Conservation (phyloP, 306 rosid genomes). For the Quercus suber region DNA sequence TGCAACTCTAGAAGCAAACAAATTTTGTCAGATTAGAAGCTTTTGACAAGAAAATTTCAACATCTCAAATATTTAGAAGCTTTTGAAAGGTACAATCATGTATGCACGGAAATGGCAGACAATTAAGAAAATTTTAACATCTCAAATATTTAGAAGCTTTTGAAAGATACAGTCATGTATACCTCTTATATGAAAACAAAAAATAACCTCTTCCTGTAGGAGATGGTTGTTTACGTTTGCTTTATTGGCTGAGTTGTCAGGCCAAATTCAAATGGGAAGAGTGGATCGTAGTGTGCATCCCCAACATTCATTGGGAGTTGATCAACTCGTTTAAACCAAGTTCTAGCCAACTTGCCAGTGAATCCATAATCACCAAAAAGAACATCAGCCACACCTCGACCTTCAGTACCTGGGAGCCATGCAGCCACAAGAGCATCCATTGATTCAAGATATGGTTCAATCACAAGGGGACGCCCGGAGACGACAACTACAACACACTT, state of each 20-base stretch:
- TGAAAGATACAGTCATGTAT: background rate
- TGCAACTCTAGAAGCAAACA: too few species aligned
- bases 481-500: background rate
- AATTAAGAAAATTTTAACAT: background rate
- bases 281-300: slow-evolving; percentile 1
- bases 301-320: slow-evolving; percentile 8
- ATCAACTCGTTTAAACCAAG: slow-evolving; percentile 3
- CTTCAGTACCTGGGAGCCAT: slow-evolving; percentile 4
- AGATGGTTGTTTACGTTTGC: background rate
- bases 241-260: background rate
- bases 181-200: background rate
- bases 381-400: background rate
- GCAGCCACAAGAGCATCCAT: slow-evolving; percentile 9
- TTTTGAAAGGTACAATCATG: background rate
- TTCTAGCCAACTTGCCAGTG: slow-evolving; percentile 1
- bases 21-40: too few species aligned
- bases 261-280: slow-evolving; percentile 4
- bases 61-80: background rate
- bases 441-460: background rate
- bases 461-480: background rate
- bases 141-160: background rate
- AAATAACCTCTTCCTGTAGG: background rate
- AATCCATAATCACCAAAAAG: slow-evolving; percentile 3
- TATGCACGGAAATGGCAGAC: background rate
- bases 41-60: background rate